A percentile compares a stretch with the other conserved stretches of the same genome.
Conservation (phyloP, 371 early-diverging fungal species). For the Basidiobolus meristosporus region DNA sequence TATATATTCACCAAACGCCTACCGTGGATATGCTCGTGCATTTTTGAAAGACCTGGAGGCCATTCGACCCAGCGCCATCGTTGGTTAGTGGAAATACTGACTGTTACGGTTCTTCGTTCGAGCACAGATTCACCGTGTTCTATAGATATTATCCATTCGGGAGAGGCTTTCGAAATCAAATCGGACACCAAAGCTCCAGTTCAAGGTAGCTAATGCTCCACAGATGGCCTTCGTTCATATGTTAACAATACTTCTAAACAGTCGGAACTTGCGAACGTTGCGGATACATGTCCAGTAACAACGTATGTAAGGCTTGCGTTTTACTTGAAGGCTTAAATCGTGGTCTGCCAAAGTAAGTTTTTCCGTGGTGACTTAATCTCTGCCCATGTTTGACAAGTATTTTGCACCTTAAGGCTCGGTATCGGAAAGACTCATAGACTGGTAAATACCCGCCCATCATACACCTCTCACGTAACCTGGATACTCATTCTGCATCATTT, state of each 20-base stretch:
- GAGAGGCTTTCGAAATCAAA: constrained; percentile 71
- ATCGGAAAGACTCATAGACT: constrained; percentile 20
- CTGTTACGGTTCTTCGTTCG: neutral
- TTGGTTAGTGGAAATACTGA: constrained; percentile 54
- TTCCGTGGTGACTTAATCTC: neutral
- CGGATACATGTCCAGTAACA: constrained; percentile 86
- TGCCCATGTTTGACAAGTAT: neutral
- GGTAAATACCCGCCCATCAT: constrained; percentile 7
- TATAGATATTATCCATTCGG: constrained; percentile 80
- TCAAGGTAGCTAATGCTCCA: constrained; percentile 9
- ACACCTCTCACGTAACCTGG: no score
- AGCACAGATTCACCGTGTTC: neutral
- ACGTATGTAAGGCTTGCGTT: constrained; percentile 86
- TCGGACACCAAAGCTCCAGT: constrained; percentile 41
- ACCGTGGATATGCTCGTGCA: constrained; percentile 90
- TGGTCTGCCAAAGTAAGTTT: constrained; percentile 49
- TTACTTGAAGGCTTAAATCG: constrained; percentile 83
- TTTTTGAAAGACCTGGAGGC: constrained; percentile 96
- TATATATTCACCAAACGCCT: constrained; percentile 97
- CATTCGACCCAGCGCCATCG: constrained; percentile 77
- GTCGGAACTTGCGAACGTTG: constrained; percentile 61
- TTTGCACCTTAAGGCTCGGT: constrained; percentile 9
- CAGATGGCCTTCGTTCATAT: neutral
- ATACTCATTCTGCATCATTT: neutral
- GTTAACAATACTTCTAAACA: constrained; percentile 2